Evolutionary conservation across 2,329 filamentous ascomycete species (phyloP), one percentile per base, ranked within the genome.

Genomic region (Aspergillus fijiensis): DNA sequence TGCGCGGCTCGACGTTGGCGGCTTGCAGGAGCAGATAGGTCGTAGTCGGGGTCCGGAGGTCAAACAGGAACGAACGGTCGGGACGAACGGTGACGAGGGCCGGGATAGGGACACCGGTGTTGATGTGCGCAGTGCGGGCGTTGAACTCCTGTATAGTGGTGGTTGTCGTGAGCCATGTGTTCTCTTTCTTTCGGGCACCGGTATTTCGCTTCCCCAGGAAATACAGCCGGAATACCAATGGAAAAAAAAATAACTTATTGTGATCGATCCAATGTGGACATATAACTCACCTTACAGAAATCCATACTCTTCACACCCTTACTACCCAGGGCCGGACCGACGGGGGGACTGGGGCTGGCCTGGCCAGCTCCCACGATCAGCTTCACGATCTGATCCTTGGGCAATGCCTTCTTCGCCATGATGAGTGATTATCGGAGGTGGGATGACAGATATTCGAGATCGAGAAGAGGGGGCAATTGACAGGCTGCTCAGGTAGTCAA

Each of bases 221-320:
- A 5, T 16, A 4, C 11, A 35, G 33, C 33, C 14, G 12, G 33
- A 4, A 35, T 2, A 14, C 4, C 5, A 12, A 16, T 2, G 33
- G 4, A 23, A 23, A 23, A 23, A 23, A 23, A 4, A 16, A 35
- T 0, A 12, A 6, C 3, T 4, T 16, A 35, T 12, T 16, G 14
- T 4, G 16, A 29, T 29, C 7, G 33, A 12, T 16, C 5, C 33
- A 35, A 33, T 39, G 31, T 49, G 19, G 33, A 25, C 19, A 12
- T 51, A 7, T 29, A 55, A 45, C 73, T 59, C 76, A 96, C 94
- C 85, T 98, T 98, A 87, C 95, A 98, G 77, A 98, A 99, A 80
- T 99, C 95, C 89, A 99, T 99, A 60, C 91, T 96, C 83, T 99
- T 99, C 64, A 99, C 90, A 83, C 95, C 95, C 82, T 97, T 98